These are phyloP conservation scores for Paecilomyces niveus DNA, from an alignment of 2,329 filamentous ascomycete species.

Conservation along the genomic window DNA sequence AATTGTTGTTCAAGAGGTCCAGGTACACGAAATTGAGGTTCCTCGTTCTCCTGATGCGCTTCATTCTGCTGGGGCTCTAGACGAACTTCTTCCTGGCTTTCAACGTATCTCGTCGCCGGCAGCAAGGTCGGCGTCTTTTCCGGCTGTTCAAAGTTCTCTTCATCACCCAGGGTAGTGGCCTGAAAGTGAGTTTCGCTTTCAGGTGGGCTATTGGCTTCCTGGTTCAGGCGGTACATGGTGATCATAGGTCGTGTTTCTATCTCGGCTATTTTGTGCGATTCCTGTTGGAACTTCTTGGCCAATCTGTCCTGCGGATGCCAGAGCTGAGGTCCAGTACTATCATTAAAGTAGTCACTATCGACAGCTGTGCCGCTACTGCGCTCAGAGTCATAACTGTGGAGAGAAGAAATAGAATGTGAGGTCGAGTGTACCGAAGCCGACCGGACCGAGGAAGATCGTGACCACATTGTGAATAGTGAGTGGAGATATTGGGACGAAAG, in stretches of 20 bases:
- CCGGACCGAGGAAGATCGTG: not conserved
- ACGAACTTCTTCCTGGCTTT: not conserved
- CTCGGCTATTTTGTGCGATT: not conserved
- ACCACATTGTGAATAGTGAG: not conserved
- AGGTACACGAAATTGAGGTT: not conserved
- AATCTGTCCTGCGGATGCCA: not conserved
- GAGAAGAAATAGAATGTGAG: not conserved
- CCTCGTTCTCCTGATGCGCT: not conserved
- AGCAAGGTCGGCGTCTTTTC: slow-evolving; percentile 3
- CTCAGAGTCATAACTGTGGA: not conserved
- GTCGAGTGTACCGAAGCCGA: not conserved
- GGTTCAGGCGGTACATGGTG: not conserved
- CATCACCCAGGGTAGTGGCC: not conserved
- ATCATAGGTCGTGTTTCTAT: not conserved
- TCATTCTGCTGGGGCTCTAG: not conserved
- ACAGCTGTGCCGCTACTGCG: not conserved
- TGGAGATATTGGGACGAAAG: not conserved
- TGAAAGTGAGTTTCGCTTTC: not conserved
- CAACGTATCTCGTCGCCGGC: not conserved
- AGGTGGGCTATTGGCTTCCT: not conserved
- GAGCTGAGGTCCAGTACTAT: not conserved
- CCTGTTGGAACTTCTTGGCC: not conserved
- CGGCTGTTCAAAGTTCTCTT: not conserved
- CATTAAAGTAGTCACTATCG: not conserved
- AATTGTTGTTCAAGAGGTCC: slow-evolving; percentile 5